Percentiles rank a stretch among this genome's conserved stretches.
These are phyloP conservation scores for Polyporus tsugae DNA, from an alignment of 1,284 basidiomycete genomes.

Conservation along the genomic window DNA sequence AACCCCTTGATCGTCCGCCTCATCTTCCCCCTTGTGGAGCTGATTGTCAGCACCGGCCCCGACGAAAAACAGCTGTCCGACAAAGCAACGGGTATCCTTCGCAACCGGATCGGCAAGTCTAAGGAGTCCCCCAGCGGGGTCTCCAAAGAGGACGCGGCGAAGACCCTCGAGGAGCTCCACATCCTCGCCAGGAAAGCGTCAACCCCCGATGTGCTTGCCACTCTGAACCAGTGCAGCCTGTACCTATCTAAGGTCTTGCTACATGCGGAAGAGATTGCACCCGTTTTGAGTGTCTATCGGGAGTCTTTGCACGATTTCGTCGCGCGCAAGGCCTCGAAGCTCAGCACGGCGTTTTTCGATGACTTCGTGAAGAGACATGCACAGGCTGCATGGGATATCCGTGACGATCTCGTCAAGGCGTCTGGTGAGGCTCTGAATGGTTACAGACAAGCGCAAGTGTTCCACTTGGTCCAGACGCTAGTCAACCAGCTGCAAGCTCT, in stretches of 20 bases:
- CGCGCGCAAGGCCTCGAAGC: conserved; percentile 80
- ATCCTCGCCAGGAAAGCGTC: conserved; percentile 74
- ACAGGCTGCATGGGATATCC: conserved; percentile 71
- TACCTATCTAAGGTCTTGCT: conserved; percentile 75
- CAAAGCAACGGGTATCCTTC: conserved; percentile 84
- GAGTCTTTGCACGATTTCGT: conserved; percentile 82
- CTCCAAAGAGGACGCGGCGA: conserved; percentile 54
- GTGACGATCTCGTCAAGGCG: conserved; percentile 63
- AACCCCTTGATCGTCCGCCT: conserved; percentile 74
- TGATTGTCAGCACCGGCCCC: conserved; percentile 68
- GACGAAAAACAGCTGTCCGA: conserved; percentile 89
- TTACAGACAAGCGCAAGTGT: conserved; percentile 80
- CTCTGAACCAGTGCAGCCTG: conserved; percentile 75
- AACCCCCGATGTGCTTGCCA: conserved; percentile 67
- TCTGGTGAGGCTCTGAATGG: conserved; percentile 71
- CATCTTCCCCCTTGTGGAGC: conserved; percentile 80
- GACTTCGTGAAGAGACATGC: conserved; percentile 83
- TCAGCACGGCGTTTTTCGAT: conserved; percentile 81
- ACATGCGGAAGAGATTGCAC: conserved; percentile 50
- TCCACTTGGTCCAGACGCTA: conserved; percentile 76
- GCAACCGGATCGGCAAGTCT: conserved; percentile 76
- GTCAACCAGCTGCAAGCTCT: conserved; percentile 65
- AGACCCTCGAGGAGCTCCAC: conserved; percentile 77
- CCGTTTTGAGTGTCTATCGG: conserved; percentile 66
- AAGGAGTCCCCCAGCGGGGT: conserved; percentile 70